phyloP scores from a whole-genome alignment of 495 filamentous ascomycete species.

The Talaromyces trachyspermus region DNA sequence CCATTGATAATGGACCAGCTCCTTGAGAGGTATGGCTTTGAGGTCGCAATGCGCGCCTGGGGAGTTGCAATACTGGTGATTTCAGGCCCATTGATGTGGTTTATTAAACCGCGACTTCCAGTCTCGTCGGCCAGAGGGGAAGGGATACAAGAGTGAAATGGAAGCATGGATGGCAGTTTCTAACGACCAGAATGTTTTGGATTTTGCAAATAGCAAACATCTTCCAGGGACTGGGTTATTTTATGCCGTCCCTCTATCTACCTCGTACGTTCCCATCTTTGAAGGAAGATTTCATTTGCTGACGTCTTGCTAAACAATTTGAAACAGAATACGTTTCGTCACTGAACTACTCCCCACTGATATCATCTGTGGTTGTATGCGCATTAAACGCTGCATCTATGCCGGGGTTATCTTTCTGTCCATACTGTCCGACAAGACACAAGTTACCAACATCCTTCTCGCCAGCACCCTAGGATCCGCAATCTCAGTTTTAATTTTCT shows the following conservation, averaged over 20 bases:
- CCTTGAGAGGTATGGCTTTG: slow-evolving; percentile 43
- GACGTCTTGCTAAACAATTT: no score
- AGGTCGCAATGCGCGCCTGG: slow-evolving; percentile 44
- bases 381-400: slow-evolving; percentile 46
- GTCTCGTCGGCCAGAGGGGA: slow-evolving; percentile 18
- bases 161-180: no score
- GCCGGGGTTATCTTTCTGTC: slow-evolving; percentile 53
- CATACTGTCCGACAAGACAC: slow-evolving; percentile 44
- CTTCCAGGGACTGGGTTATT: slow-evolving; percentile 51
- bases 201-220: slow-evolving; percentile 47
- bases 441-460: slow-evolving; percentile 49
- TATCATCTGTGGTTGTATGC: slow-evolving; percentile 38
- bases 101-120: slow-evolving; percentile 50
- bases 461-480: slow-evolving; percentile 46
- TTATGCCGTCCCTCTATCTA: slow-evolving; percentile 54
- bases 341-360: no score
- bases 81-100: slow-evolving; percentile 46
- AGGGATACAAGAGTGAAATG: no score
- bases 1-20: slow-evolving; percentile 43
- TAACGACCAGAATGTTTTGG: slow-evolving; percentile 37
- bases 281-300: no score
- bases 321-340: no score
- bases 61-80: slow-evolving; percentile 36
- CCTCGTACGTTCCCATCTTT: no score
- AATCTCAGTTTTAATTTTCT: slow-evolving; percentile 53